phyloP scores from a whole-genome alignment of 352 stramenopile species.

The Blastocystis sp. region DNA sequence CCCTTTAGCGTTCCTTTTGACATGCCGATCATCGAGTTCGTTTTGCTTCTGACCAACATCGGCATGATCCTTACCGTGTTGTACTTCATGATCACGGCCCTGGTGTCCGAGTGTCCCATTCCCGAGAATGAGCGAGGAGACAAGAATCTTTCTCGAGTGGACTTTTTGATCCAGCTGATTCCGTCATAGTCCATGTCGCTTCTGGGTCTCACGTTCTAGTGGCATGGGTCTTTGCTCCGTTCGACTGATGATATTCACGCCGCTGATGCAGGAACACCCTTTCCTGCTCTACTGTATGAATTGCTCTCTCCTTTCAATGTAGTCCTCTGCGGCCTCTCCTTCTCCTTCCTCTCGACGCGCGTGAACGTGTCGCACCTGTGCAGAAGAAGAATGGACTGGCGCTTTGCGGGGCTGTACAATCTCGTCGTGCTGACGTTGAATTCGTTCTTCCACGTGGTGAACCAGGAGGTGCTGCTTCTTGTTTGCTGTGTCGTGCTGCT shows the following conservation, averaged over 20 bases:
- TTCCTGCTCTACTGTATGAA: slow-evolving; percentile 28
- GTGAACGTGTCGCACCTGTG: slow-evolving; percentile 67
- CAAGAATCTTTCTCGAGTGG: slow-evolving; percentile 50
- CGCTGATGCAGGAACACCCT: slow-evolving; percentile 29
- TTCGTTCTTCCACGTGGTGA: slow-evolving; percentile 32
- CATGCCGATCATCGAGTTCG: slow-evolving; percentile 18
- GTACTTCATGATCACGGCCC: slow-evolving; percentile 7
- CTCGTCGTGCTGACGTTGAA: slow-evolving; percentile 51
- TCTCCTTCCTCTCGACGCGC: slow-evolving; percentile 70
- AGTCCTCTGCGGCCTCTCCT: slow-evolving; percentile 68
- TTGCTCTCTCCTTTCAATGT: not conserved
- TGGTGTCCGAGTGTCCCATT: not conserved
- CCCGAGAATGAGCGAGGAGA: slow-evolving; percentile 39
- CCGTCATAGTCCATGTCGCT: slow-evolving; percentile 12
- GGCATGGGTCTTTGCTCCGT: slow-evolving; percentile 7
- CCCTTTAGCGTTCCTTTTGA: not conserved
- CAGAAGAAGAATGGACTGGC: slow-evolving; percentile 36
- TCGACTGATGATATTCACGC: slow-evolving; percentile 32
- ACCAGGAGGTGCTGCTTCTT: slow-evolving; percentile 36
- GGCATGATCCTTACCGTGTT: slow-evolving; percentile 57
- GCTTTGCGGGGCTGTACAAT: slow-evolving; percentile 41
- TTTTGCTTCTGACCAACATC: slow-evolving; percentile 48
- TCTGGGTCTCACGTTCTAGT: not conserved
- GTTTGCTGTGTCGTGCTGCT: slow-evolving; percentile 13
- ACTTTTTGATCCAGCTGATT: slow-evolving; percentile 21